A percentile compares a stretch with the other conserved stretches of the same genome.
Evolutionary conservation across 345 rosid species (phyloP).

Genomic region (Pistacia atlantica): DNA sequence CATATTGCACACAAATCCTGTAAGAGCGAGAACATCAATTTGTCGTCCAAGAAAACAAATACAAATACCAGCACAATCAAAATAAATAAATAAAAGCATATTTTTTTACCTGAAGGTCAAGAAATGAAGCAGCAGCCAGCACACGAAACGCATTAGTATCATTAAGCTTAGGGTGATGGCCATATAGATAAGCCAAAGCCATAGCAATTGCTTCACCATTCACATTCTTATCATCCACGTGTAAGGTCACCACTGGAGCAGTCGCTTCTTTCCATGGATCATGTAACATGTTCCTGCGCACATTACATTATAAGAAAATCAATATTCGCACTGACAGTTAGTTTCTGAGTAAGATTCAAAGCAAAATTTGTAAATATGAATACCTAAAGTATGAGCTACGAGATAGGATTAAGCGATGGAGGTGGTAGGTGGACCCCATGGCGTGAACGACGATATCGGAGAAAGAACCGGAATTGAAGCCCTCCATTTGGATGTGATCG

Average conservation of each 20-base stretch:
- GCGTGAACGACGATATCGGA: slow-evolving; percentile 86
- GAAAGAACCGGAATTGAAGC: slow-evolving; percentile 81
- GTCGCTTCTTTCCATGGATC: slow-evolving; percentile 98
- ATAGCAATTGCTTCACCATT: slow-evolving; percentile 77
- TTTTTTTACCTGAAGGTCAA: slow-evolving; percentile 85
- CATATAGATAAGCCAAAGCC: slow-evolving; percentile 87
- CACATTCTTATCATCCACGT: slow-evolving; percentile 92
- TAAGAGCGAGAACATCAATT: slow-evolving; percentile 17
- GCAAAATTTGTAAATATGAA: neutral
- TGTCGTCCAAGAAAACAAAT: neutral
- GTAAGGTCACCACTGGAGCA: slow-evolving; percentile 68
- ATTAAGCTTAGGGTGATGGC: slow-evolving; percentile 87
- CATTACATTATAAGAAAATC: neutral
- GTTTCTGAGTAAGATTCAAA: neutral
- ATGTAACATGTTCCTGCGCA: slow-evolving; percentile 82
- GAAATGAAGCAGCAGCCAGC: slow-evolving; percentile 96
- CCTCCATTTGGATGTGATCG: slow-evolving; percentile 88
- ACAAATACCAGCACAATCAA: neutral
- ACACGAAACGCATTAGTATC: slow-evolving; percentile 89
- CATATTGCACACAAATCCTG: slow-evolving; percentile 98
- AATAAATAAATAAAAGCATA: neutral
- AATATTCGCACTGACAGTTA: no score
- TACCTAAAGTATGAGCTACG: slow-evolving; percentile 97
- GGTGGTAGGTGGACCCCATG: slow-evolving; percentile 85
- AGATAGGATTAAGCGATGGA: slow-evolving; percentile 91